Base-by-base conservation (phyloP, 768 basidiomycete species). In the Fomitopsis serialis region DNA sequence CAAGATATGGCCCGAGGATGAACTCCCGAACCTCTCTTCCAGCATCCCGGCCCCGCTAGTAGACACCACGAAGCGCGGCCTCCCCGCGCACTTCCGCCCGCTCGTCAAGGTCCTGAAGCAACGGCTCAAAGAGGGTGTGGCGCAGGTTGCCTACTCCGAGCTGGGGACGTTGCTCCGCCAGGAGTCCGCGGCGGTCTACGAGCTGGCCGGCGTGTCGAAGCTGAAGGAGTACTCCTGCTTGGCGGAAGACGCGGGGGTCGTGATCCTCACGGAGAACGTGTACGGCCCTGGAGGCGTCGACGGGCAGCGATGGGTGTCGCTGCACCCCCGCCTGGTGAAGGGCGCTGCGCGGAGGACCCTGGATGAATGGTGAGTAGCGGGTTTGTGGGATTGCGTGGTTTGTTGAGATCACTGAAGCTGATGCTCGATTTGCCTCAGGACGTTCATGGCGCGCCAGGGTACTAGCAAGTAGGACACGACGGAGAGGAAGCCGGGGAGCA, bases 221-320 rank as follows among this genome's bases (percentile, higher is more conserved):
- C 59, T 68, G 47, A 61, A 61, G 56, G 63, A 66, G 32, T 66
- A 66, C 53, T 57, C 58, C 37, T 53, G 50, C 42, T 47, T 60
- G 22, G 66, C 65, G 36, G 56, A 56, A 48, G 52, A 58, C 27
- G 25, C 48, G 25, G 55, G 53, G 25, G 48, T 65, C 52, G 57
- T 61, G 15, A 52, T 44, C 25, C 29, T 54, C 42, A 44, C 40
- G 22, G 40, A 48, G 10, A 50, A 53, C 40, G 37, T 23, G 10
- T 19, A 42, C 45, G 52, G 45, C 10, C 32, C 45, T 1, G 52
- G 52, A 19, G 52, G 50, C 25, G 35, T 40, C 11, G 49, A 58
- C 43, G 59, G 58, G 17, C 55, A 57, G 24, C 42, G 50, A 37
- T 53, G 43, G 17, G 42, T 60, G 25, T 43, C 52, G 46, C 55